These are phyloP conservation scores for Ploettnerulaceae sp. DNA, from an alignment of 2,329 filamentous ascomycete genomes.

Conservation along the genomic window DNA sequence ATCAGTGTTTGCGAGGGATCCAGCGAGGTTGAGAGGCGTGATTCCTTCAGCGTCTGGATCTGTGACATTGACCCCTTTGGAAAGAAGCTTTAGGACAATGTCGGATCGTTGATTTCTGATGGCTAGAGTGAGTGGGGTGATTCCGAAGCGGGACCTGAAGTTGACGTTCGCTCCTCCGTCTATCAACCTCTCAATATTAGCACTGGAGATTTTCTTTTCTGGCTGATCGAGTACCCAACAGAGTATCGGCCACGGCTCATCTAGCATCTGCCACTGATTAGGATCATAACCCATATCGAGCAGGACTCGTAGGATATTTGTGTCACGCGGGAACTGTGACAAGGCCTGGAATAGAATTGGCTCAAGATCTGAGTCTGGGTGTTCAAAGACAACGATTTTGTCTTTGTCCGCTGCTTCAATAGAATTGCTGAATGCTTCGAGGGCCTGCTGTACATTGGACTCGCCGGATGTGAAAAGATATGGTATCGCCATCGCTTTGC, in stretches of 20 bases:
- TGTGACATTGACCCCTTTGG: constrained; percentile 57
- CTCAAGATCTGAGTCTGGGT: constrained; percentile 39
- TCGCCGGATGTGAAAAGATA: constrained; percentile 47
- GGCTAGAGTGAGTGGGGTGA: constrained; percentile 17
- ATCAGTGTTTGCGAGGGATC: constrained; percentile 11
- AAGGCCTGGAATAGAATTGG: constrained; percentile 49
- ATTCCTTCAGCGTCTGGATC: constrained; percentile 52
- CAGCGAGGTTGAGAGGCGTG: constrained; percentile 54
- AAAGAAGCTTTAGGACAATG: constrained; percentile 41
- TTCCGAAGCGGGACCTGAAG: constrained; percentile 13
- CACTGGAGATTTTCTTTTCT: constrained; percentile 57
- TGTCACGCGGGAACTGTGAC: constrained; percentile 50
- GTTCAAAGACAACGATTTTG: constrained; percentile 45
- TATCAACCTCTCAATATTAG: constrained; percentile 54
- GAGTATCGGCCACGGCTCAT: constrained; percentile 52
- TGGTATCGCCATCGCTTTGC: constrained; percentile 51
- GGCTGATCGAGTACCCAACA: constrained; percentile 60
- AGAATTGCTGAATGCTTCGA: constrained; percentile 51
- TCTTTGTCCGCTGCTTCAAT: constrained; percentile 45
- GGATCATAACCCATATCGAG: constrained; percentile 53
- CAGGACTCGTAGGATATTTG: constrained; percentile 45
- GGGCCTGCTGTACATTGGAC: constrained; percentile 45
- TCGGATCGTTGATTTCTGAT: constrained; percentile 14
- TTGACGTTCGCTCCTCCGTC: constrained; percentile 33
- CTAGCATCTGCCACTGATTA: constrained; percentile 15